Evolutionary conservation across 2,329 filamentous ascomycete species (phyloP), one percentile per base, ranked within the genome.

Genomic region (Parastagonospora avenae): DNA sequence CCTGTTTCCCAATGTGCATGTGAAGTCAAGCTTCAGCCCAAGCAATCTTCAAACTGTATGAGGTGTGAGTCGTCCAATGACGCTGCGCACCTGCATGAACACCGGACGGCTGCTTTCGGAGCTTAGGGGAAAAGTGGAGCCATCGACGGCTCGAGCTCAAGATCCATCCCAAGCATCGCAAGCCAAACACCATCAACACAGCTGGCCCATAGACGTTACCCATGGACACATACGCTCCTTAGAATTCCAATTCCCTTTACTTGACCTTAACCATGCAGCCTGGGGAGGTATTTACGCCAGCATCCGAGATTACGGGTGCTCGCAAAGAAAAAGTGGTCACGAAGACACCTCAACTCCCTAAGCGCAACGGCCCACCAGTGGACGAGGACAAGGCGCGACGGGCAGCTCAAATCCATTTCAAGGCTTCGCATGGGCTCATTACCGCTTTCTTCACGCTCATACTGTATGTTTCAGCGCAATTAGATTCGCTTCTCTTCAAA

Each of bases 381-480:
- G 64, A 48, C 19, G 8, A 52, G 48, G 56, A 62, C 46, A 62
- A 62, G 32, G 67, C 64, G 33, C 73, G 76, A 50, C 78, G 77
- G 60, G 68, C 71, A 51, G 74, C 74, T 35, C 74, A 79, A 48
- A 68, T 80, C 15, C 75, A 77, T 48, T 84, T 83, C 75, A 82
- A 82, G 58, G 78, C 79, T 39, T 73, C 77, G 19, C 80, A 83
- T 70, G 76, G 75, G 27, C 72, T 82, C 36, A 62, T 83, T 10
- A 76, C 86, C 30, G 83, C 79, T 32, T 90, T 92, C 71, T 90
- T 91, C 79, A 70, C 80, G 33, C 86, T 87, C 79, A 77, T 92
- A 69, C 76, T 90, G 71, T 84, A 76, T 43, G 63, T 42, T 28
- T 37, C 14, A 4, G 14, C 8, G 12, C 24, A 8, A 11, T 27